Evolutionary conservation across 1,139 yeast species (phyloP).

Genomic region (Debaryomycetaceae sp.): DNA sequence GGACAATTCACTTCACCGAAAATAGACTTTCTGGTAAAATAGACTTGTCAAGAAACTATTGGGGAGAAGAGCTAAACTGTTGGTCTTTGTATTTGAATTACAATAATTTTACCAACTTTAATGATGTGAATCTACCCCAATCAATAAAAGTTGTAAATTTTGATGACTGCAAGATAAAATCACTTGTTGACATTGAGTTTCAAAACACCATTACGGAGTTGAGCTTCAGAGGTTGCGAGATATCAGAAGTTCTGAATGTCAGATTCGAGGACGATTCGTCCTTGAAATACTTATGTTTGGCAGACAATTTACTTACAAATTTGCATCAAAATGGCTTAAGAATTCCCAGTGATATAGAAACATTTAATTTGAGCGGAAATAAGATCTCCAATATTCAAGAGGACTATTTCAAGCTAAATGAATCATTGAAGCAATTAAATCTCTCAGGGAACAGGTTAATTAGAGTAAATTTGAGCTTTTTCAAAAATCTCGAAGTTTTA

Average conservation of each 20-base stretch:
- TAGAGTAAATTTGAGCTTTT: slow-evolving; percentile 6
- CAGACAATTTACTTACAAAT: slow-evolving; percentile 12
- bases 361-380: slow-evolving; percentile 4
- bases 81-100: slow-evolving; percentile 17
- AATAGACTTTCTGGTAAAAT: slow-evolving; percentile 13
- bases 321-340: slow-evolving; percentile 4
- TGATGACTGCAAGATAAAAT: slow-evolving; percentile 16
- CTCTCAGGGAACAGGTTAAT: slow-evolving; percentile 13
- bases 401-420: slow-evolving; percentile 6
- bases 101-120: slow-evolving; percentile 12
- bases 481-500: slow-evolving; percentile 8
- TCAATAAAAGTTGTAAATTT: slow-evolving; percentile 16
- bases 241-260: slow-evolving; percentile 11
- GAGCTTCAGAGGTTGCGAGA: slow-evolving; percentile 20
- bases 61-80: slow-evolving; percentile 13
- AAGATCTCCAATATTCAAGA: neutral
- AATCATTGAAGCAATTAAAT: slow-evolving; percentile 9
- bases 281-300: slow-evolving; percentile 10
- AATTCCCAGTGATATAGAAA: slow-evolving; percentile 3
- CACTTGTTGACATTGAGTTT: slow-evolving; percentile 9
- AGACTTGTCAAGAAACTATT: slow-evolving; percentile 13
- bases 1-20: slow-evolving; percentile 21
- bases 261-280: slow-evolving; percentile 10
- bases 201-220: slow-evolving; percentile 15
- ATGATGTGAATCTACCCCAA: slow-evolving; percentile 14